These are phyloP conservation scores for Talaromyces albobiverticillius DNA, from an alignment of 2,329 filamentous ascomycete species.

Conservation along the genomic window DNA sequence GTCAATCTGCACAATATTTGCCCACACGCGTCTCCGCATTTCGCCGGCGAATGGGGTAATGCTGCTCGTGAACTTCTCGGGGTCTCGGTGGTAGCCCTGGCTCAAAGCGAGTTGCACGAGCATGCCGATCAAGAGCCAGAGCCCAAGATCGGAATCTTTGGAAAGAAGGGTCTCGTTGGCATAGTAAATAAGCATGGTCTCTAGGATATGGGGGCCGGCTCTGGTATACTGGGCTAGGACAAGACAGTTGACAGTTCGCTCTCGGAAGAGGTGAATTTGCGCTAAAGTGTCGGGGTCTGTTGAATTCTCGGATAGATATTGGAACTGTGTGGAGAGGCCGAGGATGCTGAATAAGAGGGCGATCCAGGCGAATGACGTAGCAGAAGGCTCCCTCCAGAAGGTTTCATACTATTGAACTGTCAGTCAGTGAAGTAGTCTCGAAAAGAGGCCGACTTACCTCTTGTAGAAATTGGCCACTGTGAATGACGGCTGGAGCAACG, in stretches of 20 bases:
- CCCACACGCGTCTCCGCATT: conserved; percentile 43
- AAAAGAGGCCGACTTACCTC: not conserved
- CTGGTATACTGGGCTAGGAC: conserved; percentile 54
- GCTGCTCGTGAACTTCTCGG: conserved; percentile 49
- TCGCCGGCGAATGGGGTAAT: conserved; percentile 56
- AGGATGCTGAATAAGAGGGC: conserved; percentile 1
- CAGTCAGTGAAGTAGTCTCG: not conserved
- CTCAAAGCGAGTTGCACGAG: conserved; percentile 58
- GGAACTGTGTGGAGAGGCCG: conserved; percentile 9
- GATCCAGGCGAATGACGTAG: not conserved
- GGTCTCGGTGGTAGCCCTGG: conserved; percentile 59
- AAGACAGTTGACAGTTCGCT: conserved; percentile 51
- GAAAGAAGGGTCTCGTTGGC: conserved; percentile 53
- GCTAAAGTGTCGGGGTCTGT: not conserved
- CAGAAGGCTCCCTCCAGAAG: not conserved
- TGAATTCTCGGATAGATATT: not conserved
- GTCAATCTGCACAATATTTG: conserved; percentile 51
- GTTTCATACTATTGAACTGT: not conserved
- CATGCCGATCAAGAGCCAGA: conserved; percentile 52
- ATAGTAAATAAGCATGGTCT: conserved; percentile 55
- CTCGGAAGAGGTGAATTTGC: conserved; percentile 18
- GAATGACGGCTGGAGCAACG: conserved; percentile 1
- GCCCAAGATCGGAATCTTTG: conserved; percentile 53
- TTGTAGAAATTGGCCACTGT: not conserved
- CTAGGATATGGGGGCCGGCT: conserved; percentile 52